These are phyloP conservation scores for Botrytis pseudocinerea DNA, from an alignment of 2,329 filamentous ascomycete genomes.

Conservation along the genomic window DNA sequence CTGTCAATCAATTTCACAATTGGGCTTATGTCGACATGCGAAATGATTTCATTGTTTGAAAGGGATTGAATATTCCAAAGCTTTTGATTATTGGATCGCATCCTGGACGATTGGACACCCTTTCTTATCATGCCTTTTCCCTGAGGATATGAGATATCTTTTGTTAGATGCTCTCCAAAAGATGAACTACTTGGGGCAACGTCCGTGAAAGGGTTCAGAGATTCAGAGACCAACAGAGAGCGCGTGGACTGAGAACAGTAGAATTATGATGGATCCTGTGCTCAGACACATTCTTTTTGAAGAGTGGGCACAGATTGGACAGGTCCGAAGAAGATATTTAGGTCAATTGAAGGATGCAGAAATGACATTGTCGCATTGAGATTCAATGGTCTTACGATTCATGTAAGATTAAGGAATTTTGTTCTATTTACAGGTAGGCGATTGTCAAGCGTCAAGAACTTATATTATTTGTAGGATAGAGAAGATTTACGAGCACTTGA, in stretches of 20 bases:
- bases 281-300: background rate
- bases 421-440: background rate
- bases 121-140: background rate
- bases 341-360: background rate
- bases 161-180: background rate
- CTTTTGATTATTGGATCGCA: background rate
- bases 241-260: background rate
- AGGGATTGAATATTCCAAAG: background rate
- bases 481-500: background rate
- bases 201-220: background rate
- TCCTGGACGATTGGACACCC: background rate
- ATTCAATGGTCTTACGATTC: background rate
- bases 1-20: background rate
- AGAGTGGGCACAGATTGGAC: background rate
- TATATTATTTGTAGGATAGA: background rate
- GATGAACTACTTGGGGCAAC: background rate
- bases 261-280: background rate
- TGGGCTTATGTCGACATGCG: background rate
- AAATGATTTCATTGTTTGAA: background rate
- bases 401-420: background rate
- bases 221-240: background rate
- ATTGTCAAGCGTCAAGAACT: background rate
- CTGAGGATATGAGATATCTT: background rate
- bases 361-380: background rate
- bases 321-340: background rate